Percentiles rank a stretch among this genome's conserved stretches.
These are phyloP conservation scores for Labyrinthula sp. DNA, from an alignment of 352 stramenopile genomes.

Conservation along the genomic window DNA sequence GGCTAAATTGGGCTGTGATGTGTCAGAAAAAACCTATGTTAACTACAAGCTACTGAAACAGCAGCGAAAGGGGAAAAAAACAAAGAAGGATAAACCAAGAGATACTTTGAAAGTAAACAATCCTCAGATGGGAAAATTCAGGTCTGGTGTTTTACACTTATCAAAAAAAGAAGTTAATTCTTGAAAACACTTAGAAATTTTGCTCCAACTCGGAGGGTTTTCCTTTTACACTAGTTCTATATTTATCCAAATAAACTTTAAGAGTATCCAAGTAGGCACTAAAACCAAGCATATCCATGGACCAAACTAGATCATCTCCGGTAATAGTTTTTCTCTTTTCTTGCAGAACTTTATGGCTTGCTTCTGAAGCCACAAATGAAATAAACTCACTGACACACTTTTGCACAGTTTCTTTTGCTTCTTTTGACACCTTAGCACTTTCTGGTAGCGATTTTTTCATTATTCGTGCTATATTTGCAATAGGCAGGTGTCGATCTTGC, in stretches of 20 bases:
- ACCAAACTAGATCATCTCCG: slow-evolving; percentile 96
- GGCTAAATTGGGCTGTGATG: too few species aligned
- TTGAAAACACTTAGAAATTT: too few species aligned
- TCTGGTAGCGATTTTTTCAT: slow-evolving; percentile 91
- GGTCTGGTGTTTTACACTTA: too few species aligned
- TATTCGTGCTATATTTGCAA: slow-evolving; percentile 96
- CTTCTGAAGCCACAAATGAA: slow-evolving; percentile 93
- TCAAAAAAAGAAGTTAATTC: too few species aligned
- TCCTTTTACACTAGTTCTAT: slow-evolving; percentile 54
- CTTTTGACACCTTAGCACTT: slow-evolving; percentile 97
- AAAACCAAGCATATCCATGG: slow-evolving; percentile 97
- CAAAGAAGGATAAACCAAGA: too few species aligned
- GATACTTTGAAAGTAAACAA: too few species aligned
- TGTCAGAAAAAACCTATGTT: too few species aligned
- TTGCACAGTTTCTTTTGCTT: slow-evolving; percentile 97
- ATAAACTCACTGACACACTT: slow-evolving; percentile 99
- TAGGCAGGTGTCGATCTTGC: slow-evolving; percentile 91
- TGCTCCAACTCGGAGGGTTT: too few species aligned
- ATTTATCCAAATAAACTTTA: slow-evolving; percentile 94
- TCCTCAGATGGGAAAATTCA: too few species aligned
- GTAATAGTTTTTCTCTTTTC: slow-evolving; percentile 99
- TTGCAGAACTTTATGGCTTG: slow-evolving; percentile 94
- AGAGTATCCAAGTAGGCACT: slow-evolving; percentile 97
- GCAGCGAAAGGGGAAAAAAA: too few species aligned
- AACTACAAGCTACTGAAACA: too few species aligned